Percentiles rank a stretch among this genome's conserved stretches.
Evolutionary conservation across 805 yeast genomes (phyloP).

Genomic region (Saccharomycopsis amapae): DNA sequence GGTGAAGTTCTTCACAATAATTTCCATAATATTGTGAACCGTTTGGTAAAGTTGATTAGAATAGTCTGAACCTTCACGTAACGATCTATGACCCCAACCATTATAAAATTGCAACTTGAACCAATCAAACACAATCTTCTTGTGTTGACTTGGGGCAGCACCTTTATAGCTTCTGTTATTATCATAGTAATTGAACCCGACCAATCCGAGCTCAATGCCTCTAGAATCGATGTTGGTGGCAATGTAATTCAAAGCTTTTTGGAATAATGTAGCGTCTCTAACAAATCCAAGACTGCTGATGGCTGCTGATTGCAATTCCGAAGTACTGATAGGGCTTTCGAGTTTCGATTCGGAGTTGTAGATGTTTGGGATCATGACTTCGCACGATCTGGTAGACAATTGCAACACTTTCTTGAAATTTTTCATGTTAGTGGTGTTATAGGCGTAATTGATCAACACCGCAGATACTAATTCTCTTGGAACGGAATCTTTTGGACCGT

Average conservation of each 20-base stretch:
- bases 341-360: conserved; percentile 10
- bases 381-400: conserved; percentile 25
- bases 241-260: conserved; percentile 51
- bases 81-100: conserved; percentile 41
- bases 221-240: conserved; percentile 47
- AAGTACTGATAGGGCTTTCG: conserved; percentile 33
- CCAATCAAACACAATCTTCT: conserved; percentile 46
- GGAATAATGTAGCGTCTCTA: conserved; percentile 34
- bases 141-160: conserved; percentile 6
- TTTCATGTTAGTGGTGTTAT: conserved; percentile 32
- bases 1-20: conserved; percentile 31
- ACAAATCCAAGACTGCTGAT: conserved; percentile 49
- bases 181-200: conserved; percentile 42
- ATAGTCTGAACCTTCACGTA: conserved; percentile 39
- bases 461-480: conserved; percentile 46
- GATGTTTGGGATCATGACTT: conserved; percentile 13
- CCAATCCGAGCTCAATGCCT: conserved; percentile 48
- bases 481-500: conserved; percentile 44
- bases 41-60: conserved; percentile 41
- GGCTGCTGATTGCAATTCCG: conserved; percentile 49
- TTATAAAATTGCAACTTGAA: conserved; percentile 37
- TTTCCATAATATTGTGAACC: conserved; percentile 34
- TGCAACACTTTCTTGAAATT: conserved; percentile 56
- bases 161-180: conserved; percentile 25
- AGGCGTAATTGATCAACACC: conserved; percentile 37